Evolutionary conservation across 139 green algal genomes (phyloP), one percentile per base, ranked within the genome.

Genomic region (Chlamydomonas asymmetrica): DNA sequence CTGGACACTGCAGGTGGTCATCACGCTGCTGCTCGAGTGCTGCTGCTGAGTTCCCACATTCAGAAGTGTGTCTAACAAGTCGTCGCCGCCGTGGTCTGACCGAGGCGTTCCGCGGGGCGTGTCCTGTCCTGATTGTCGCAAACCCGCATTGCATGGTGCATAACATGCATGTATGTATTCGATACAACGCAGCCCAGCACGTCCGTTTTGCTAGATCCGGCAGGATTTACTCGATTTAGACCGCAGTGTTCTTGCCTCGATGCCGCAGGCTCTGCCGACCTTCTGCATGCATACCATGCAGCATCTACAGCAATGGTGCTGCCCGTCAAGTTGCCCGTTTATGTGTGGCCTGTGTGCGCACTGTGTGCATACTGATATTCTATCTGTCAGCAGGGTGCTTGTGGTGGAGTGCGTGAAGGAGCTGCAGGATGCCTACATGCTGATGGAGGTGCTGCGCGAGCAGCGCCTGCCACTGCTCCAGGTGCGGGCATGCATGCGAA

Each of bases 391-490:
- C 48, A 41, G 6, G 20, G 31, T 80, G 31, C 66, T 80, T 41
- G 13, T 80, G 34, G 37, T 80, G 37, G 56, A 80, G 74, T 63
- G 32, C 41, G 65, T 70, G 10, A 64, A 80, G 67, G 74, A 80
- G 43, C 16, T 71, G 40, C 41, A 59, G 23, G 74, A 75, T 62
- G 66, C 57, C 22, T 75, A 65, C 41, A 50, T 27, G 3, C 52
- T 71, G 34, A n/a, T 75, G 75, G 40, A 75, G 35, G 57, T 71
- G 57, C 57, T 81, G 57, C 43, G 57, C 34, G 32, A 71, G 40
- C n/a, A 45, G 27, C 27, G 69, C 32, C 41, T 81, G 60, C 41
- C 66, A 23, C 59, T 81, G 66, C 22, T 72, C 45, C 75, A 81
- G 66, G 75, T 81, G 75, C 8, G 64, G 4, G 49, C 8, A 18